Conservation (phyloP, 352 stramenopile species). For the Globisporangium iwayamae region DNA sequence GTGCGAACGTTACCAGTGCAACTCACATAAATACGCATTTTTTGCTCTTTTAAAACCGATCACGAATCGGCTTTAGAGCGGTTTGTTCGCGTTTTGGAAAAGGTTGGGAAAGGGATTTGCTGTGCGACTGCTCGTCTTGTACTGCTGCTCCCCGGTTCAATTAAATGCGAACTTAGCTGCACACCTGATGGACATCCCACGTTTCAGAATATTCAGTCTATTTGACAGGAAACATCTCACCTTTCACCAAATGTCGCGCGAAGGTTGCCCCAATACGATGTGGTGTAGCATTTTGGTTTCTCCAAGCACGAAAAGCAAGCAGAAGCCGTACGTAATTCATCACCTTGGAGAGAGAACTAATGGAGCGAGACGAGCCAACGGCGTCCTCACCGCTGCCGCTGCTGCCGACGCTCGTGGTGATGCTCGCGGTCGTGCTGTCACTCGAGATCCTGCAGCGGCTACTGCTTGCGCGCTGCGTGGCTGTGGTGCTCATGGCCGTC, state of each 20-base stretch:
- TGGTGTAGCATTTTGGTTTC: constrained; percentile 3
- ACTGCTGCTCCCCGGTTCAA: too few species aligned
- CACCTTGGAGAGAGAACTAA: not conserved
- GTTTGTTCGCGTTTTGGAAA: too few species aligned
- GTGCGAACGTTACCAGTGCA: too few species aligned
- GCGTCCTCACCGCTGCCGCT: constrained; percentile 8
- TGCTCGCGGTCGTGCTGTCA: constrained; percentile 39
- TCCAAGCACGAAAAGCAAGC: not conserved
- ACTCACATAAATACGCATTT: too few species aligned
- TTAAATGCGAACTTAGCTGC: too few species aligned
- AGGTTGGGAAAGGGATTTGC: too few species aligned
- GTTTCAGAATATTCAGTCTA: not conserved
- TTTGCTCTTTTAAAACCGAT: too few species aligned
- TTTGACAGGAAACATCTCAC: not conserved
- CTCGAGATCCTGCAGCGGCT: constrained; percentile 62
- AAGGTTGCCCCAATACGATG: constrained; percentile 1
- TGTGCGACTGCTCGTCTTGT: too few species aligned
- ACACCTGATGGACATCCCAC: not conserved
- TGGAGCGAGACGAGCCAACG: constrained; percentile 5
- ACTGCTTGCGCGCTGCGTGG: constrained; percentile 37
- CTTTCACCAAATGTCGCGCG: constrained; percentile 1
- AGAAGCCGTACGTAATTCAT: not conserved
- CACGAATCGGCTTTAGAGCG: too few species aligned
- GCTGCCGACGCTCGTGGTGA: constrained; percentile 46
- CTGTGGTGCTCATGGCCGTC: constrained; percentile 31